Conservation (phyloP, 2,329 filamentous ascomycete species). For the Verruconis gallopava region DNA sequence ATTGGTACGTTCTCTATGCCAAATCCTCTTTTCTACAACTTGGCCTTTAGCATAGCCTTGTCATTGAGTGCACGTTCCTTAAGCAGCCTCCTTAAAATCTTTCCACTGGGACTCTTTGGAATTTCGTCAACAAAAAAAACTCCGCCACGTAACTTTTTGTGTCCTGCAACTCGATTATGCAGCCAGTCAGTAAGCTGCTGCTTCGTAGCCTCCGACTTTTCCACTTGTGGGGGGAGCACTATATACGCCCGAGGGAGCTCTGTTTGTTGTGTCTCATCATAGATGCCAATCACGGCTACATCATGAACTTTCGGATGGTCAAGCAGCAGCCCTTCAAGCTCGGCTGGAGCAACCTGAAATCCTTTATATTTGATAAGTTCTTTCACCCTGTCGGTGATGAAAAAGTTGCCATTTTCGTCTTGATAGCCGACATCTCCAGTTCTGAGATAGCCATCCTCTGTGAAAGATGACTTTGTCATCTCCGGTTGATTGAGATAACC, state of each 20-base stretch:
- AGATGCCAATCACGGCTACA: slow-evolving; percentile 49
- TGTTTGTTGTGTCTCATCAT: slow-evolving; percentile 47
- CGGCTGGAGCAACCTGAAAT: slow-evolving; percentile 57
- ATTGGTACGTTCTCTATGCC: no score
- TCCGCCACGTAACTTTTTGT: slow-evolving; percentile 12
- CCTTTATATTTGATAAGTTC: slow-evolving; percentile 49
- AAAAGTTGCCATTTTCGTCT: slow-evolving; percentile 68
- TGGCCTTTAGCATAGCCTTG: slow-evolving; percentile 10
- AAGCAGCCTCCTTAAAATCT: slow-evolving; percentile 11
- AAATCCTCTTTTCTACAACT: slow-evolving; percentile 3
- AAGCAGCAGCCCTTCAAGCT: slow-evolving; percentile 47
- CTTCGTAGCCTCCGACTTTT: slow-evolving; percentile 4
- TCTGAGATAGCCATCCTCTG: slow-evolving; percentile 72
- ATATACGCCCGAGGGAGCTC: slow-evolving; percentile 58
- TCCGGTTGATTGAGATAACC: slow-evolving; percentile 53
- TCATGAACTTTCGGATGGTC: slow-evolving; percentile 42
- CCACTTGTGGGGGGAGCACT: slow-evolving; percentile 22
- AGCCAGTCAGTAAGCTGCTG: slow-evolving; percentile 8
- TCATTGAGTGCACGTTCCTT: slow-evolving; percentile 16
- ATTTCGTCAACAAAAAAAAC: slow-evolving; percentile 12
- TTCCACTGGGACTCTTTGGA: slow-evolving; percentile 11
- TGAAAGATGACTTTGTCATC: slow-evolving; percentile 58
- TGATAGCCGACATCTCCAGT: slow-evolving; percentile 35
- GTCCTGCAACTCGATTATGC: slow-evolving; percentile 6
- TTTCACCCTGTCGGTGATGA: slow-evolving; percentile 78